phyloP scores from a whole-genome alignment of 1,139 yeast species.

The Arxiozyma slooffiae region DNA sequence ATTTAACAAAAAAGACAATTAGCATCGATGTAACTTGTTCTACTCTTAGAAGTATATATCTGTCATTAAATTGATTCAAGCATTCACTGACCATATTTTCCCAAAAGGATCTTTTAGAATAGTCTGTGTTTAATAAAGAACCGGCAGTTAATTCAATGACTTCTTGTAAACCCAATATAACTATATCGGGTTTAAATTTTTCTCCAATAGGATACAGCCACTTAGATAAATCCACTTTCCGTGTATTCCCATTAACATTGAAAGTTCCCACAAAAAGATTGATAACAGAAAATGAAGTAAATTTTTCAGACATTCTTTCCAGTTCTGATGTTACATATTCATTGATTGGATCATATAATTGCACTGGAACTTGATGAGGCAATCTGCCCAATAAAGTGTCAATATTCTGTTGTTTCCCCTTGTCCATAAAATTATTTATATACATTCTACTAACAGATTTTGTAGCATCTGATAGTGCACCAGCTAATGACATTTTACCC shows the following conservation, averaged over 20 bases:
- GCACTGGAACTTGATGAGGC: constrained; percentile 59
- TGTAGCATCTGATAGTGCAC: constrained; percentile 91
- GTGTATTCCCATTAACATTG: constrained; percentile 68
- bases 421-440: constrained; percentile 90
- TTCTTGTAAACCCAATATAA: constrained; percentile 86
- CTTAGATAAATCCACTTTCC: constrained; percentile 45
- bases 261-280: constrained; percentile 74
- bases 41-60: constrained; percentile 63
- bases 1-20: constrained; percentile 54
- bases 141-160: constrained; percentile 89
- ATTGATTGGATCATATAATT: constrained; percentile 77
- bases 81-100: constrained; percentile 48
- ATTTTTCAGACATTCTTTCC: constrained; percentile 40
- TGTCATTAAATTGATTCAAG: constrained; percentile 39
- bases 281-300: constrained; percentile 51
- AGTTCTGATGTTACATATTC: constrained; percentile 72
- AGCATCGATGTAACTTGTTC: constrained; percentile 86
- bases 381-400: constrained; percentile 78
- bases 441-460: constrained; percentile 92
- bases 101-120: constrained; percentile 56
- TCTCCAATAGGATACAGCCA: constrained; percentile 78
- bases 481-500: constrained; percentile 94
- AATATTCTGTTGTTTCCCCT: constrained; percentile 76
- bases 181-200: constrained; percentile 48
- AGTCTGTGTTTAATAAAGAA: constrained; percentile 62